phyloP scores from a whole-genome alignment of 306 rosid genomes.

The Spatholobus suberectus region DNA sequence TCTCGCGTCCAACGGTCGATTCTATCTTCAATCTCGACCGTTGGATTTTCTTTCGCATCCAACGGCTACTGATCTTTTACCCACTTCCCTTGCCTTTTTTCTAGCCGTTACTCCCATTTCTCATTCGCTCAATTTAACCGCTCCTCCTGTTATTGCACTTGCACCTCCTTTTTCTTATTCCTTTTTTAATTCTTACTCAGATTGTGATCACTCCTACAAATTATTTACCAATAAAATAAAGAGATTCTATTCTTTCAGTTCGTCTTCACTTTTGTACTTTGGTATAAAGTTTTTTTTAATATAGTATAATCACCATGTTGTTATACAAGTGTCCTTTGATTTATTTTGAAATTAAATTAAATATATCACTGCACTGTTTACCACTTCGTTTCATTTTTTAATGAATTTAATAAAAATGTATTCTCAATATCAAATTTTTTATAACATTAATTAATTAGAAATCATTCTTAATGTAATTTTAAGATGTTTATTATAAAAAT shows the following conservation, averaged over 20 bases:
- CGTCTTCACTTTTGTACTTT: not conserved
- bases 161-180: not conserved
- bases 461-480: no score
- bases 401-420: no score
- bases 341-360: not conserved
- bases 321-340: not conserved
- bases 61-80: constrained; percentile 23
- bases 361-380: not conserved
- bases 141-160: not conserved
- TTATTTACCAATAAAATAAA: not conserved
- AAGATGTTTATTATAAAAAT: no score
- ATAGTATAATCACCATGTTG: not conserved
- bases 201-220: not conserved
- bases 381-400: not conserved
- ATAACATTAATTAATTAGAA: no score
- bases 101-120: constrained; percentile 45
- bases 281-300: no score
- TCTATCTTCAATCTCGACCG: not conserved
- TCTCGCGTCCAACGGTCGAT: constrained; percentile 46
- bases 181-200: not conserved
- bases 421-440: no score
- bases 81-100: not conserved
- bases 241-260: not conserved
- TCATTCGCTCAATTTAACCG: constrained; percentile 22
- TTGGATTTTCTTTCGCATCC: constrained; percentile 31